phyloP scores from a whole-genome alignment of 805 yeast genomes.

The Barnettozyma wickerhamii region DNA sequence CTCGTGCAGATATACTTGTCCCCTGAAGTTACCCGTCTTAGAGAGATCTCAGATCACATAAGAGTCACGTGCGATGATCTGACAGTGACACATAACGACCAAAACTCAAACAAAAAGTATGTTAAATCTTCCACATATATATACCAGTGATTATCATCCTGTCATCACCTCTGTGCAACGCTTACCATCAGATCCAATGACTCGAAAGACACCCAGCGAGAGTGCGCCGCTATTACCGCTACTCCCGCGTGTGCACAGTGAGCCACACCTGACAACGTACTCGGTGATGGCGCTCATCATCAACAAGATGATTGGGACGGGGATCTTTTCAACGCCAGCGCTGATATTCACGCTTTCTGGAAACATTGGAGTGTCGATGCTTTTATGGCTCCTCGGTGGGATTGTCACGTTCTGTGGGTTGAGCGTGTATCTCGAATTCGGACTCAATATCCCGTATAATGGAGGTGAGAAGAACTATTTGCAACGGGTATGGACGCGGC shows the following conservation, averaged over 20 bases:
- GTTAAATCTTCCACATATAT: too few species aligned
- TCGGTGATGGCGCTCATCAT: slow-evolving; percentile 40
- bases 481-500: slow-evolving; percentile 51
- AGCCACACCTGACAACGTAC: slow-evolving; percentile 17
- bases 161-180: too few species aligned
- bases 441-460: slow-evolving; percentile 57
- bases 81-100: not conserved
- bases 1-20: too few species aligned
- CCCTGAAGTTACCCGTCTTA: too few species aligned
- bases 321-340: slow-evolving; percentile 66
- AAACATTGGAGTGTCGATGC: slow-evolving; percentile 51
- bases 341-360: slow-evolving; percentile 55
- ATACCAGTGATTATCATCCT: too few species aligned
- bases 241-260: slow-evolving; percentile 3
- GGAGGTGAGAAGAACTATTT: slow-evolving; percentile 71
- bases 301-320: slow-evolving; percentile 72
- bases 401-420: slow-evolving; percentile 50
- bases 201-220: not conserved
- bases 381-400: slow-evolving; percentile 63
- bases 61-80: not conserved
- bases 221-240: slow-evolving; percentile 2
- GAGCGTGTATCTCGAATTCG: slow-evolving; percentile 60
- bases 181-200: too few species aligned
- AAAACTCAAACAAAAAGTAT: not conserved
- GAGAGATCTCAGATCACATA: too few species aligned